phyloP scores from a whole-genome alignment of 441 rosid genomes.

The Populus hybrid region DNA sequence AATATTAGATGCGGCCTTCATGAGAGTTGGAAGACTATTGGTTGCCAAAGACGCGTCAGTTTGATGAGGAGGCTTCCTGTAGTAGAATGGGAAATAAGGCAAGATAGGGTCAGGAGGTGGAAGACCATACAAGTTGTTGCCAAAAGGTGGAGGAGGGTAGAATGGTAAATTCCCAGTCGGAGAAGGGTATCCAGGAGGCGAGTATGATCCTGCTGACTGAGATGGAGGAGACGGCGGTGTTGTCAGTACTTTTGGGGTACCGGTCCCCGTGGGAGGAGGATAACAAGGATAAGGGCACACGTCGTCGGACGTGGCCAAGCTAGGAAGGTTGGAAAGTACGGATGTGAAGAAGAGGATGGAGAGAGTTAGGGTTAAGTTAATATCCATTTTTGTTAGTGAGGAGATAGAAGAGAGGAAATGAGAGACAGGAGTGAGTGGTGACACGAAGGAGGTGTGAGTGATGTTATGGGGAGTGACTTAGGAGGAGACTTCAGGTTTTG shows the following conservation, averaged over 20 bases:
- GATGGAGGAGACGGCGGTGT: conserved; percentile 26
- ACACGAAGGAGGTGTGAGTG: background rate
- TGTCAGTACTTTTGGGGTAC: conserved; percentile 20
- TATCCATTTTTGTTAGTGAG: conserved; percentile 22
- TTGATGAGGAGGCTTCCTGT: conserved; percentile 57
- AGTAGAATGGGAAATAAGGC: conserved; percentile 82
- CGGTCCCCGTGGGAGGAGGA: conserved; percentile 69
- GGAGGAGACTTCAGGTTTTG: background rate
- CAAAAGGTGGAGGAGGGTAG: conserved; percentile 42
- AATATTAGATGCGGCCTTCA: background rate
- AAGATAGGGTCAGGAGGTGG: conserved; percentile 73
- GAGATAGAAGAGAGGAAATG: background rate
- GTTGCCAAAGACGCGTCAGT: conserved; percentile 30
- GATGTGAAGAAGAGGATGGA: conserved; percentile 22
- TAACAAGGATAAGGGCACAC: conserved; percentile 79
- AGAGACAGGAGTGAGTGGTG: background rate
- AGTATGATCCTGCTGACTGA: conserved; percentile 38
- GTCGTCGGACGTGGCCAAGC: conserved; percentile 37
- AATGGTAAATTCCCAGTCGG: conserved; percentile 51
- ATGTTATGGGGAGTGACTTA: background rate
- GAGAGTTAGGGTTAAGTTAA: conserved; percentile 11
- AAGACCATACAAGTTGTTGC: conserved; percentile 33
- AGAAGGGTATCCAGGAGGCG: conserved; percentile 49
- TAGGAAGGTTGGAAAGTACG: conserved; percentile 21
- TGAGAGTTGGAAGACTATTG: conserved; percentile 1